Evolutionary conservation across 106 monocot genomes (phyloP).

Genomic region (Allium cepa): DNA sequence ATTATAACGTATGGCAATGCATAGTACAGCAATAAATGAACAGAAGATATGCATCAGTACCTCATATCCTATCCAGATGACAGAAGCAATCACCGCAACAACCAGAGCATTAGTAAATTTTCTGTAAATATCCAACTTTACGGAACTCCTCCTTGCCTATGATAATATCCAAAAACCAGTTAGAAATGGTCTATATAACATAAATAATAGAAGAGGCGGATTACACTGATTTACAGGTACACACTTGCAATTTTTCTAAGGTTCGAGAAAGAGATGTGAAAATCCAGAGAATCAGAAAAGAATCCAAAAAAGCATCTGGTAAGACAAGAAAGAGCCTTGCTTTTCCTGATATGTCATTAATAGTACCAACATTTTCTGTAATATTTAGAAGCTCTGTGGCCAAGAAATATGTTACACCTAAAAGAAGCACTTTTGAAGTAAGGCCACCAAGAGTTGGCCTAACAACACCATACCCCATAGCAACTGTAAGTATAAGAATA

Average conservation of each 20-base stretch:
- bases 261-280: conserved; percentile 92
- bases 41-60: conserved; percentile 17
- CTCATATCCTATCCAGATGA: conserved; percentile 98
- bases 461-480: conserved; percentile 98
- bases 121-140: conserved; percentile 89
- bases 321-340: conserved; percentile 82
- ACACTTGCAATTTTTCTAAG: conserved; percentile 86
- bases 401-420: conserved; percentile 89
- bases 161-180: neutral
- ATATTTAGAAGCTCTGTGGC: conserved; percentile 85
- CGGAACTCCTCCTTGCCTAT: conserved; percentile 67
- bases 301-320: conserved; percentile 89
- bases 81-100: conserved; percentile 77
- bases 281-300: conserved; percentile 94
- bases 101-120: conserved; percentile 97
- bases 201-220: neutral
- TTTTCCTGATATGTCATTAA: conserved; percentile 92
- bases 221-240: neutral
- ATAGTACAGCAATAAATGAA: too few species aligned
- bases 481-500: conserved; percentile 70
- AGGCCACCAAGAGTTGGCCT: conserved; percentile 93
- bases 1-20: too few species aligned
- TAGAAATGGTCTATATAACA: neutral
- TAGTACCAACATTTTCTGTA: conserved; percentile 89
- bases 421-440: conserved; percentile 91